Evolutionary conservation across 2,329 filamentous ascomycete genomes (phyloP).

Genomic region (Polychaeton citri): DNA sequence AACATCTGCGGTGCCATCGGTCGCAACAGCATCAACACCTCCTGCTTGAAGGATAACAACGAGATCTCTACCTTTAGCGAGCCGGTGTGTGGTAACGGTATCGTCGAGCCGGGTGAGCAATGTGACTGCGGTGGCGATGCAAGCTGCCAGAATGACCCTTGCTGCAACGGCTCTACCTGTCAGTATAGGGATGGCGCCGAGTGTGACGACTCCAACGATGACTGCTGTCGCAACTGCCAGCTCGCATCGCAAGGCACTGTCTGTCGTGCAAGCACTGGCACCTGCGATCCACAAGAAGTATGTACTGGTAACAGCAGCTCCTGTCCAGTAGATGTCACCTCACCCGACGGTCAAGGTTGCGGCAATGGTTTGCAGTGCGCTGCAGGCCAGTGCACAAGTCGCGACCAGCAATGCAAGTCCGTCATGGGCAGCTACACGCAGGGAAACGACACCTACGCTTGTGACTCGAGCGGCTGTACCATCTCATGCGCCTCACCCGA

Average conservation of each 20-base stretch:
- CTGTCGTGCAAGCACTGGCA: constrained; percentile 66
- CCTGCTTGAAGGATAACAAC: constrained; percentile 74
- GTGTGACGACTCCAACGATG: constrained; percentile 75
- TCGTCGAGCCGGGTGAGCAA: constrained; percentile 86
- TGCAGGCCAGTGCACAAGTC: constrained; percentile 86
- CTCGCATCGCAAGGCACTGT: constrained; percentile 55
- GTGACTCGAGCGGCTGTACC: constrained; percentile 57
- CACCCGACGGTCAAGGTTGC: constrained; percentile 58
- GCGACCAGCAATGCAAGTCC: constrained; percentile 76
- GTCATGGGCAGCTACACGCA: constrained; percentile 64
- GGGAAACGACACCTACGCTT: constrained; percentile 68
- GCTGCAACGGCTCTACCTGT: constrained; percentile 79
- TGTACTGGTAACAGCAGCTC: constrained; percentile 60
- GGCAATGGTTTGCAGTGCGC: constrained; percentile 65
- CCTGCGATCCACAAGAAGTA: constrained; percentile 73
- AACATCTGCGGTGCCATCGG: constrained; percentile 85
- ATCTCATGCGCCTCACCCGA: constrained; percentile 63
- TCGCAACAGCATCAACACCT: constrained; percentile 59
- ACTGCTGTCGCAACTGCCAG: constrained; percentile 64
- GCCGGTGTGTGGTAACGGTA: constrained; percentile 87
- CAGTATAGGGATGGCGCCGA: constrained; percentile 62
- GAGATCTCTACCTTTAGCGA: constrained; percentile 69
- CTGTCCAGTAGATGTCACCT: constrained; percentile 61
- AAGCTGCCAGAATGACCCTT: constrained; percentile 60
- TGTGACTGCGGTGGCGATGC: constrained; percentile 80